Conservation (phyloP, 176 grass and related monocot genomes). For the Oryza longistaminata region DNA sequence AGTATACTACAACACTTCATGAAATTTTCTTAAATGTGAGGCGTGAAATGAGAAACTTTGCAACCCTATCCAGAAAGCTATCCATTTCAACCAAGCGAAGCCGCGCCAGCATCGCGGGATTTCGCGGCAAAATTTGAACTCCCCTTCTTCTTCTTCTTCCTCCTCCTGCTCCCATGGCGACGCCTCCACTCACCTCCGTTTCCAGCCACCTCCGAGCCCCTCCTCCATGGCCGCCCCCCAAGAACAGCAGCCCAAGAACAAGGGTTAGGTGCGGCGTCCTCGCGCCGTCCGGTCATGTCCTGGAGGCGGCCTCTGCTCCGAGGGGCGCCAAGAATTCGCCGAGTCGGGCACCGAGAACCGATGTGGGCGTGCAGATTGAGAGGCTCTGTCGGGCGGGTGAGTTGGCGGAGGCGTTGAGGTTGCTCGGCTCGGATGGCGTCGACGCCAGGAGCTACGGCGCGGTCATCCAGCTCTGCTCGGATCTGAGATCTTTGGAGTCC, state of each 20-base stretch:
- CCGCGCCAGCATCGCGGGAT: not conserved
- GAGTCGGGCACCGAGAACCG: not conserved
- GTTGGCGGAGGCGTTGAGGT: constrained; percentile 44
- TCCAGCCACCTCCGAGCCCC: constrained; percentile 40
- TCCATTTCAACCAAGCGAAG: not conserved
- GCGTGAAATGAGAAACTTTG: not conserved
- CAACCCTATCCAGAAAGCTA: constrained; percentile 36
- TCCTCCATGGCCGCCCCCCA: constrained; percentile 47
- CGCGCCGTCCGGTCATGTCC: constrained; percentile 2
- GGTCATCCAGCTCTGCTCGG: constrained; percentile 69
- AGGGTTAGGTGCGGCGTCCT: constrained; percentile 31
- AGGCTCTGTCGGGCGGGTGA: constrained; percentile 38
- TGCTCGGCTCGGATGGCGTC: constrained; percentile 43
- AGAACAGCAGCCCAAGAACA: not conserved
- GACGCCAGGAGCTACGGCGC: constrained; percentile 50
- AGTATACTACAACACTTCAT: not conserved
- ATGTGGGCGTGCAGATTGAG: constrained; percentile 51
- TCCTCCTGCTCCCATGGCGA: constrained; percentile 30
- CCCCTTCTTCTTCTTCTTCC: not conserved
- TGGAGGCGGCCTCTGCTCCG: not conserved
- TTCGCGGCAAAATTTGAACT: constrained; percentile 40
- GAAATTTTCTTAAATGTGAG: accelerated
- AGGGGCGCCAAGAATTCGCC: not conserved
- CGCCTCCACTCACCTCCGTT: constrained; percentile 31
- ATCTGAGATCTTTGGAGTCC: constrained; percentile 53